Evolutionary conservation across 1,284 basidiomycete genomes (phyloP).

Genomic region (Cryptococcus sp.): DNA sequence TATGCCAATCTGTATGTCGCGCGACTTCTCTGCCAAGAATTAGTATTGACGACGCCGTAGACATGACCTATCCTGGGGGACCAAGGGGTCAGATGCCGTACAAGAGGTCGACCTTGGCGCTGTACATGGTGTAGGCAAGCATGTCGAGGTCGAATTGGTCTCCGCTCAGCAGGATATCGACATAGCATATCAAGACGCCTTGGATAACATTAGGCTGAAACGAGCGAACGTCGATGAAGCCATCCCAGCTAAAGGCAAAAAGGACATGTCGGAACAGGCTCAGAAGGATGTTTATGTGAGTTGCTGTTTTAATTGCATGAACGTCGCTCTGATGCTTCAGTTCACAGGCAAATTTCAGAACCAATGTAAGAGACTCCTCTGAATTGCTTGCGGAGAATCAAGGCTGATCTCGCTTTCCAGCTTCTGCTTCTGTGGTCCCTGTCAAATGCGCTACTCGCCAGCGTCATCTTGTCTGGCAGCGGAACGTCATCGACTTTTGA

Average conservation of each 20-base stretch:
- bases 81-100: slow-evolving; percentile 70
- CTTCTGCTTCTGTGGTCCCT: slow-evolving; percentile 50
- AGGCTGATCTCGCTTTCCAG: slow-evolving; percentile 17
- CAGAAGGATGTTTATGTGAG: slow-evolving; percentile 79
- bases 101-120: slow-evolving; percentile 74
- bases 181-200: slow-evolving; percentile 82
- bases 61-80: slow-evolving; percentile 74
- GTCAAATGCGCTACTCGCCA: slow-evolving; percentile 69
- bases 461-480: slow-evolving; percentile 78
- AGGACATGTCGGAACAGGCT: slow-evolving; percentile 60
- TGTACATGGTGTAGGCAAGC: slow-evolving; percentile 62
- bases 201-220: slow-evolving; percentile 67
- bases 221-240: slow-evolving; percentile 38
- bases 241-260: slow-evolving; percentile 56
- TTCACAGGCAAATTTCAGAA: slow-evolving; percentile 69
- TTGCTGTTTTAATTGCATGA: background rate
- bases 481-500: slow-evolving; percentile 67
- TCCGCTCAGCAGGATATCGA: slow-evolving; percentile 86
- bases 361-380: slow-evolving; percentile 66
- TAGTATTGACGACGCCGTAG: slow-evolving; percentile 55
- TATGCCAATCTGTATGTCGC: slow-evolving; percentile 66
- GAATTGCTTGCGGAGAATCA: background rate
- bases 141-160: slow-evolving; percentile 86
- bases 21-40: background rate
- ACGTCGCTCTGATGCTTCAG: background rate